A percentile compares a stretch with the other conserved stretches of the same genome.
Evolutionary conservation across 2,329 filamentous ascomycete species (phyloP).

Genomic region (Aureobasidium sp.): DNA sequence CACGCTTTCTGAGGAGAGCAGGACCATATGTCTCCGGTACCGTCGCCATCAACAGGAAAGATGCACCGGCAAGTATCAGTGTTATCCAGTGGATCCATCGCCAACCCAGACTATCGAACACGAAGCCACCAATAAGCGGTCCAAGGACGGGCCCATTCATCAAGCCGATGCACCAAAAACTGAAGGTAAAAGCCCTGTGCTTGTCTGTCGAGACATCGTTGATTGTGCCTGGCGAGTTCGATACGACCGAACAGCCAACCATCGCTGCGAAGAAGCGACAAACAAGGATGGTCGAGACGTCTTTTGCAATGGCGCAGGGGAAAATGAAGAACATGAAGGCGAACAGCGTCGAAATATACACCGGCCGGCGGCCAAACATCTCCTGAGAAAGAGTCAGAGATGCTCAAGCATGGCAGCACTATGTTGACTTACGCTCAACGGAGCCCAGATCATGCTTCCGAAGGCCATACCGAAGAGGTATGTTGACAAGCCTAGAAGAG

Average conservation of each 20-base stretch:
- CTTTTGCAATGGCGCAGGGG: background rate
- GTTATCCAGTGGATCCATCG: constrained; percentile 11
- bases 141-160: constrained; percentile 45
- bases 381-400: background rate
- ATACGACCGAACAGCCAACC: constrained; percentile 1
- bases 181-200: constrained; percentile 66
- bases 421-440: background rate
- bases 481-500: constrained; percentile 1
- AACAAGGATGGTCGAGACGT: background rate
- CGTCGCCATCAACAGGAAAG: constrained; percentile 42
- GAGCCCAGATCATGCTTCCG: constrained; percentile 11
- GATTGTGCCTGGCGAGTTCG: constrained; percentile 67
- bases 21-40: constrained; percentile 51
- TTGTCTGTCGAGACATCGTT: constrained; percentile 69
- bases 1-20: constrained; percentile 50
- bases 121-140: constrained; percentile 11
- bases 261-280: constrained; percentile 9
- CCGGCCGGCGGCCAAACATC: constrained; percentile 3
- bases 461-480: constrained; percentile 12
- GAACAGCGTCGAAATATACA: background rate
- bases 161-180: constrained; percentile 68
- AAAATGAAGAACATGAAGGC: constrained; percentile 6
- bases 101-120: constrained; percentile 7
- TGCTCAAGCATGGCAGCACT: background rate
- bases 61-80: constrained; percentile 47